Base-by-base conservation (phyloP, 2,329 filamentous ascomycete genomes). In the Aspergillus sojae region DNA sequence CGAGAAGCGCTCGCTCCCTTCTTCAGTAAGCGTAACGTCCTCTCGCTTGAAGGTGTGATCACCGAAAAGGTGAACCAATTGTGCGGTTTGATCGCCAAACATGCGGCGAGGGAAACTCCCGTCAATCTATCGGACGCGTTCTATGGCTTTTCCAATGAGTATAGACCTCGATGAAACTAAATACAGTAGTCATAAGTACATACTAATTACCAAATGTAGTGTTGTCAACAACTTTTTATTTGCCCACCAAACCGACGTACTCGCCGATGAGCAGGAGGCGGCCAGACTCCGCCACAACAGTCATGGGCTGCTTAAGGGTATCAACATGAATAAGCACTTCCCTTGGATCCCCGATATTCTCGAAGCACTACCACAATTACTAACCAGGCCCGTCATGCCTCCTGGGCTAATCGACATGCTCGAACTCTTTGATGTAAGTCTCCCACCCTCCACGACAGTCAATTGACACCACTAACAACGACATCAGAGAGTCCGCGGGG, bases 321-420 rank as follows among this genome's bases (percentile, higher is more conserved):
- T 75, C 19, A 72, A 75, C 58, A 43, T 77, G 39, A 76, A 74
- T 53, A 68, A 72, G 43, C 71, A 77, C 54, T 75, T 78, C 59
- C 68, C 69, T 5, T 72, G 70, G 72, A 62, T 74, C 23, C 61
- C 66, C 0, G 69, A 72, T 48, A 64, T 72, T 7, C 61, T 75
- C 26, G 68, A 71, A 14, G 55, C 62, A 32, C 65, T 48, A 16
- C 45, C 45, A 4, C 45, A 28, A 23, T 19, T 5, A 0, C 3
- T 48, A 4, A 48, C 45, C 0, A 12, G 45, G 14, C 23, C 45
- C 1, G 14, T 14, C 5, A 48, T 48, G 45, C 45, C 45, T 26
- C 45, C 45, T 1, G 45, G 45, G 12, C 23, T 48, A 5, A 48
- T 48, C 7, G 45, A 48, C 23, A 48, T 48, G 45, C 26, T 28